These are phyloP conservation scores for Chlamydomonas incerta DNA, from an alignment of 139 green algal genomes.

Conservation along the genomic window DNA sequence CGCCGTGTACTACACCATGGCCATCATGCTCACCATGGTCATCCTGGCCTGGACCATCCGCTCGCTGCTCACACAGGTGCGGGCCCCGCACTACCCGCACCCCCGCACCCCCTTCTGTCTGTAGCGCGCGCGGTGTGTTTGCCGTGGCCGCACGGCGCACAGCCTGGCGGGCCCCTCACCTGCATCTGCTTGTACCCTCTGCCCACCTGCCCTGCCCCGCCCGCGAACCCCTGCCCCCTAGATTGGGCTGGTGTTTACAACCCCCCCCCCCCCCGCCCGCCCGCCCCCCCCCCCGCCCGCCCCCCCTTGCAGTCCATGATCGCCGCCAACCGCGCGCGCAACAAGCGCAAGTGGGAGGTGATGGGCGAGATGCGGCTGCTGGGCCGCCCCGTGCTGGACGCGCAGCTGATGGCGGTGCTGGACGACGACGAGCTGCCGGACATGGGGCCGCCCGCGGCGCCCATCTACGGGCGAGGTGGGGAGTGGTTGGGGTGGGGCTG, in stretches of 20 bases:
- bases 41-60: slow-evolving; percentile 26
- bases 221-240: too few species aligned
- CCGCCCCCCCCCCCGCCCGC: background rate
- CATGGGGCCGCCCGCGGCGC: background rate
- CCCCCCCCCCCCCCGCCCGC: background rate
- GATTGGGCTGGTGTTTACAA: too few species aligned
- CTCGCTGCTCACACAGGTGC: slow-evolving; percentile 6
- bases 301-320: background rate
- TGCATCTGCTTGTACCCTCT: too few species aligned
- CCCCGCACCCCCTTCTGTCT: too few species aligned
- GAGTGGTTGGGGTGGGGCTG: too few species aligned
- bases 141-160: too few species aligned
- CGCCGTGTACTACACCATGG: background rate
- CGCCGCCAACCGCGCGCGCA: background rate
- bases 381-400: background rate
- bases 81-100: too few species aligned
- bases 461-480: slow-evolving; percentile 1
- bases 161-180: too few species aligned
- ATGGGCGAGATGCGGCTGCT: slow-evolving; percentile 17
- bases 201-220: too few species aligned
- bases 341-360: slow-evolving; percentile 1
- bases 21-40: background rate
- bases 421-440: slow-evolving; percentile 24
- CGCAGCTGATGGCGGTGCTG: slow-evolving; percentile 14
- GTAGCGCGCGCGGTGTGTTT: too few species aligned